Percentiles rank a stretch among this genome's conserved stretches.
phyloP scores from a whole-genome alignment of 1,139 yeast genomes.

The Hemisphaericaspora xylofermentans region DNA sequence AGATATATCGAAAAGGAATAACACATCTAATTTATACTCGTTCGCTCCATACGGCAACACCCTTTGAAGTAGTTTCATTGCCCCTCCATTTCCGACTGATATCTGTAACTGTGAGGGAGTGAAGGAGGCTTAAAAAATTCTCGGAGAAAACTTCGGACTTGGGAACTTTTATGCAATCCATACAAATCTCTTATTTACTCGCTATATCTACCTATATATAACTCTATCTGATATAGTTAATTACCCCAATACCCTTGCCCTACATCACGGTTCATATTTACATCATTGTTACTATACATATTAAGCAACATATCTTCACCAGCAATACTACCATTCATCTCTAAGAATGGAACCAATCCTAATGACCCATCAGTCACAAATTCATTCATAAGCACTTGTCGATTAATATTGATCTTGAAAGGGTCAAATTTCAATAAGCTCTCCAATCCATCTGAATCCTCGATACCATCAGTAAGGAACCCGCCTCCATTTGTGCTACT shows the following conservation, averaged over 20 bases:
- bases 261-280: background rate
- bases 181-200: background rate
- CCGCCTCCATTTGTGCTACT: background rate
- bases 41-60: too few species aligned
- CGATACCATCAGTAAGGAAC: slow-evolving; percentile 5
- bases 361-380: slow-evolving; percentile 71
- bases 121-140: background rate
- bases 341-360: slow-evolving; percentile 60
- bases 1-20: too few species aligned
- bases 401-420: slow-evolving; percentile 34
- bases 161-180: too few species aligned
- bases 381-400: slow-evolving; percentile 45
- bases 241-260: slow-evolving; percentile 2
- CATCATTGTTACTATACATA: background rate
- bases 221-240: background rate
- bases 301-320: slow-evolving; percentile 1
- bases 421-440: slow-evolving; percentile 42
- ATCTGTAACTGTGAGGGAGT: too few species aligned
- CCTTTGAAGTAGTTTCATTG: too few species aligned
- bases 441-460: slow-evolving; percentile 25
- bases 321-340: slow-evolving; percentile 16
- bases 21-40: too few species aligned
- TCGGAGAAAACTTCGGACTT: background rate
- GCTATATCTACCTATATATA: background rate
- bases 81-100: background rate